A percentile compares a stretch with the other conserved stretches of the same genome.
Conservation (phyloP, 225 moss, liverwort and hornwort genomes). For the Physcomitrellopsis africana region DNA sequence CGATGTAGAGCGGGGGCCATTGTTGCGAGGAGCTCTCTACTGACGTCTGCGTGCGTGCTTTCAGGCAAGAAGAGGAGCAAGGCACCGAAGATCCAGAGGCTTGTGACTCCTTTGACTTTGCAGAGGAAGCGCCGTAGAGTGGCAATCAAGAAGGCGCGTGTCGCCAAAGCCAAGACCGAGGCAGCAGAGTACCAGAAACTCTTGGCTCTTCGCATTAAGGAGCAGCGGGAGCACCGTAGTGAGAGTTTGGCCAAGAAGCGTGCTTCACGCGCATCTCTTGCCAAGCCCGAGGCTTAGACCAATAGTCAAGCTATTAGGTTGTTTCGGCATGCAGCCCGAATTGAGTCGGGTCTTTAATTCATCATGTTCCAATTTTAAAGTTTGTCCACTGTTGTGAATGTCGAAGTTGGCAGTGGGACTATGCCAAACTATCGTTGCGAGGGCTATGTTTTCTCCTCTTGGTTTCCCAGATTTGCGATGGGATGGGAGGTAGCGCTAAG, state of each 20-base stretch:
- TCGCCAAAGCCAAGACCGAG: conserved; percentile 69
- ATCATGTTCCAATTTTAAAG: too few relatives aligned
- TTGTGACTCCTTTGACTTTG: conserved; percentile 85
- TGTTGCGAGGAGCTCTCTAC: too few relatives aligned
- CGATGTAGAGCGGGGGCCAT: too few relatives aligned
- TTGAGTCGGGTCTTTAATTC: too few relatives aligned
- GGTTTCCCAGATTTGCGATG: too few relatives aligned
- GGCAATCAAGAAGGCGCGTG: conserved; percentile 75
- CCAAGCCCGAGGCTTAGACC: conserved; percentile 54
- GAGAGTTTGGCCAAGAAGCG: conserved; percentile 92
- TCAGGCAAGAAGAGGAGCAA: conserved; percentile 94
- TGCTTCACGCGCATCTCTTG: conserved; percentile 76
- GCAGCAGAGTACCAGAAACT: conserved; percentile 91
- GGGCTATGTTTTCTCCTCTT: too few relatives aligned
- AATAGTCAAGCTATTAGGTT: not conserved
- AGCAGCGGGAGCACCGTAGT: conserved; percentile 85
- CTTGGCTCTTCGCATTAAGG: conserved; percentile 73
- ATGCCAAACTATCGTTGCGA: too few relatives aligned
- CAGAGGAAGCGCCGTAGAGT: conserved; percentile 87
- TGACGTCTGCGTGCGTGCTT: not conserved
- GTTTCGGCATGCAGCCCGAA: not conserved
- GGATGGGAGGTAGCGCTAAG: too few relatives aligned
- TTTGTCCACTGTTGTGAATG: too few relatives aligned
- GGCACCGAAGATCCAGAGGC: conserved; percentile 93
- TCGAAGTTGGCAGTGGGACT: too few relatives aligned